Conservation (phyloP, 2,329 filamentous ascomycete genomes). For the Nothophaeocryptopus gaeumannii region DNA sequence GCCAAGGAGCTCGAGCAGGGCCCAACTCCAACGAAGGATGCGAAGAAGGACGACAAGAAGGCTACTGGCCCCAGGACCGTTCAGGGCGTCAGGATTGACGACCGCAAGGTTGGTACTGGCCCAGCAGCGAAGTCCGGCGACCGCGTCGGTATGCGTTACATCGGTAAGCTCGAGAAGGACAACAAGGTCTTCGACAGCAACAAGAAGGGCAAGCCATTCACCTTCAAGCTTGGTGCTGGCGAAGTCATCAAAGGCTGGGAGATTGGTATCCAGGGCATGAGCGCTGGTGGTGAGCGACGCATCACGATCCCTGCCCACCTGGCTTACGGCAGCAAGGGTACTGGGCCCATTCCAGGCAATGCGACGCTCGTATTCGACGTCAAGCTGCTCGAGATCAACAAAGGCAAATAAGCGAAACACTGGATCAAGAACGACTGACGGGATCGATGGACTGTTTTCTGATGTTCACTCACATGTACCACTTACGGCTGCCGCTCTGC, state of each 20-base stretch:
- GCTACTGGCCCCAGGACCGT: constrained; percentile 72
- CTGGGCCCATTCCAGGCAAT: constrained; percentile 82
- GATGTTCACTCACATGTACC: background rate
- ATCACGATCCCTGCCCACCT: constrained; percentile 83
- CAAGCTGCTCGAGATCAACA: constrained; percentile 50
- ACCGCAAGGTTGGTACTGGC: constrained; percentile 87
- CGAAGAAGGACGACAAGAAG: constrained; percentile 46
- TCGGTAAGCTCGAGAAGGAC: constrained; percentile 84
- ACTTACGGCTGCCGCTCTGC: constrained; percentile 5
- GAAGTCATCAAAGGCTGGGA: constrained; percentile 99
- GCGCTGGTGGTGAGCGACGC: constrained; percentile 87
- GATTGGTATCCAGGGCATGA: constrained; percentile 88
- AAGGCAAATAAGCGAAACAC: constrained; percentile 12
- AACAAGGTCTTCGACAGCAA: constrained; percentile 97
- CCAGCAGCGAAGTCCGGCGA: constrained; percentile 85
- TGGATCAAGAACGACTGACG: background rate
- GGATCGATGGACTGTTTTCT: too few relatives aligned
- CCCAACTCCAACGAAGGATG: constrained; percentile 67
- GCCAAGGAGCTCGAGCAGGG: constrained; percentile 98
- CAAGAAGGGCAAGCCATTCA: constrained; percentile 98
- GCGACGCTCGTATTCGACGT: constrained; percentile 86
- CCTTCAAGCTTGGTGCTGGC: constrained; percentile 88
- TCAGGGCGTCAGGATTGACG: constrained; percentile 87
- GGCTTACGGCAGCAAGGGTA: constrained; percentile 78
- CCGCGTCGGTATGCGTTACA: constrained; percentile 91